phyloP scores from a whole-genome alignment of 176 grass and related monocot genomes.

The Eleusine coracana region DNA sequence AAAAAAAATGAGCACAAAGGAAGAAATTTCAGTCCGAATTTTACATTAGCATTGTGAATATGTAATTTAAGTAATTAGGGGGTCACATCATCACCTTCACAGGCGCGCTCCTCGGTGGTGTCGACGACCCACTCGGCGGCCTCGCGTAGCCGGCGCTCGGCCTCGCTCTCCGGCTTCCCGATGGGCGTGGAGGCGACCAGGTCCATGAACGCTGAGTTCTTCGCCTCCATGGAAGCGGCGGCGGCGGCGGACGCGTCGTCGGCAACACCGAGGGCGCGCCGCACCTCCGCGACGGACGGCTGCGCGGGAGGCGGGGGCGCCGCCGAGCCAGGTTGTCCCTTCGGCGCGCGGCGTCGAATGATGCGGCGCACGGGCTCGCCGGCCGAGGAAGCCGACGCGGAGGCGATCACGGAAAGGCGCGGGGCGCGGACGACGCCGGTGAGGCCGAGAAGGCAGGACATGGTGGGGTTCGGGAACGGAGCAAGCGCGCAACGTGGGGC shows the following conservation, averaged over 20 bases:
- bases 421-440: conserved; percentile 52
- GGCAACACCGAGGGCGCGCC: conserved; percentile 65
- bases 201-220: conserved; percentile 57
- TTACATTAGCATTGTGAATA: neutral
- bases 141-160: conserved; percentile 73
- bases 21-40: conserved; percentile 30
- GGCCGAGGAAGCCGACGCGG: conserved; percentile 8
- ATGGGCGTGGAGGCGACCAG: conserved; percentile 62
- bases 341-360: conserved; percentile 12
- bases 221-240: conserved; percentile 37
- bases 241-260: conserved; percentile 34
- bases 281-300: conserved; percentile 71
- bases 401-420: conserved; percentile 39
- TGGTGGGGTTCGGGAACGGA: conserved; percentile 9
- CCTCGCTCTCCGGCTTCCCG: conserved; percentile 59
- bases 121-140: conserved; percentile 77
- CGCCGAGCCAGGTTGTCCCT: neutral
- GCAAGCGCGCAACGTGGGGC: neutral
- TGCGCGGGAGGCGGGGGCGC: conserved; percentile 22
- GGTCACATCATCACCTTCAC: conserved; percentile 46
- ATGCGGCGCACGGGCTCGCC: conserved; percentile 29
- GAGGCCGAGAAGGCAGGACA: conserved; percentile 52
- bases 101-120: conserved; percentile 57
- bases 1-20: conserved; percentile 16
- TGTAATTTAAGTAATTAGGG: neutral